Evolutionary conservation across 306 rosid species (phyloP).

Genomic region (Arachis stenosperma): DNA sequence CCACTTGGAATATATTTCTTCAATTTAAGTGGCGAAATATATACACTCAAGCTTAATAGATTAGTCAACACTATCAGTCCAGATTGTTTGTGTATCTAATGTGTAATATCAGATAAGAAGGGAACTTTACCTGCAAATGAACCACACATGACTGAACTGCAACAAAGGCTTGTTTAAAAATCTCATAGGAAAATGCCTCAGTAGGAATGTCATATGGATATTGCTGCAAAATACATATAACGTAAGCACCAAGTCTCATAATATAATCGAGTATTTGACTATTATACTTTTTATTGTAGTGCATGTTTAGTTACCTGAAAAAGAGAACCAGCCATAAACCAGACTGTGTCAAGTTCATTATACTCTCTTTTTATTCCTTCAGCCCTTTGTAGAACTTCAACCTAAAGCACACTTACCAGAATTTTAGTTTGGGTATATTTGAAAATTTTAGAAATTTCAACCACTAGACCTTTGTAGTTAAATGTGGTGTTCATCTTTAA

Average conservation of each 20-base stretch:
- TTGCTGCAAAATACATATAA: slow-evolving; percentile 68
- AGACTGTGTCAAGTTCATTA: slow-evolving; percentile 94
- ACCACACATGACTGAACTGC: slow-evolving; percentile 98
- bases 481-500: slow-evolving; percentile 30
- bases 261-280: not conserved
- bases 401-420: slow-evolving; percentile 57
- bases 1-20: too few species aligned
- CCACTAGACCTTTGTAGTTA: not conserved
- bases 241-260: slow-evolving; percentile 35
- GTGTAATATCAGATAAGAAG: not conserved
- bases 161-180: slow-evolving; percentile 98
- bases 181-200: slow-evolving; percentile 94
- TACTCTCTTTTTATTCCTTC: slow-evolving; percentile 94
- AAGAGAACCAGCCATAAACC: slow-evolving; percentile 99
- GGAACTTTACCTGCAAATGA: slow-evolving; percentile 79
- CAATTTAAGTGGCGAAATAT: too few species aligned
- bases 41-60: not conserved
- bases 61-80: slow-evolving; percentile 3
- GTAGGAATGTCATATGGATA: slow-evolving; percentile 97
- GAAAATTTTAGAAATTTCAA: slow-evolving; percentile 39
- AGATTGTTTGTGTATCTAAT: slow-evolving; percentile 9
- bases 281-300: slow-evolving; percentile 19
- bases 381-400: slow-evolving; percentile 75
- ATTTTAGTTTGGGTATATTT: slow-evolving; percentile 30
- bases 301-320: slow-evolving; percentile 71